Base-by-base conservation (phyloP, 306 rosid genomes). In the Gynostemma pentaphyllum region DNA sequence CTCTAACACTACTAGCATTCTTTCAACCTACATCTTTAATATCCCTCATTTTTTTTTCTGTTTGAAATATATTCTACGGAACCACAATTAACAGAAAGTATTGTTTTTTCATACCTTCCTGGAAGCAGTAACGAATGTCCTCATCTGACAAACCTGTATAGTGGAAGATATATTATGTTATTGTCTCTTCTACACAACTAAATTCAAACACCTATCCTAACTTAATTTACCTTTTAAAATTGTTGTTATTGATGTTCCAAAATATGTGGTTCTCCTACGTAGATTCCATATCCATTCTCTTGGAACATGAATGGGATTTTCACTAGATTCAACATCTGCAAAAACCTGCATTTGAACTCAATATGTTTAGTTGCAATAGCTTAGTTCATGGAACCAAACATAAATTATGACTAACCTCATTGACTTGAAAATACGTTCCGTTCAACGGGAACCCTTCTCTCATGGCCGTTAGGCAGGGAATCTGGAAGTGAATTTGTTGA, bases 351-450 rank as follows among this genome's bases (percentile, higher is more conserved):
- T 57, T 57, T 22, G 19, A 57, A 21, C 36, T 57, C 5, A 19
- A 0, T 21, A 19, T 57, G 64, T 19, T 34, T 57, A 24, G 22
- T 24, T 7, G 50, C 5, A 41, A 24, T 15, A 1, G 7, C 40
- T 5, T 57, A 5, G 22, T 27, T 24, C 9, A 23, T 39, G 23
- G 51, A 41, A 40, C 14, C 22, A 0, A 15, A 57, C 90, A 19
- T 57, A 36, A 57, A 37, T 22, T 36, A 1, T 16, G 26, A 54
- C 62, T 30, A 24, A 89, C 96, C 87, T 89, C 91, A 12, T 86
- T 89, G n/a, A 76, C 74, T 78, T 89, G 95, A 67, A 89, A 86
- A 45, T 89, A 89, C 27, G 96, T 86, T 59, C 91, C 95, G 3
- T 89, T 89, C 1, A 89, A 68, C 7, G 89, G 95, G 68, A 89